These are phyloP conservation scores for Capsicum baccatum DNA, from an alignment of 257 asterid genomes.

Conservation along the genomic window DNA sequence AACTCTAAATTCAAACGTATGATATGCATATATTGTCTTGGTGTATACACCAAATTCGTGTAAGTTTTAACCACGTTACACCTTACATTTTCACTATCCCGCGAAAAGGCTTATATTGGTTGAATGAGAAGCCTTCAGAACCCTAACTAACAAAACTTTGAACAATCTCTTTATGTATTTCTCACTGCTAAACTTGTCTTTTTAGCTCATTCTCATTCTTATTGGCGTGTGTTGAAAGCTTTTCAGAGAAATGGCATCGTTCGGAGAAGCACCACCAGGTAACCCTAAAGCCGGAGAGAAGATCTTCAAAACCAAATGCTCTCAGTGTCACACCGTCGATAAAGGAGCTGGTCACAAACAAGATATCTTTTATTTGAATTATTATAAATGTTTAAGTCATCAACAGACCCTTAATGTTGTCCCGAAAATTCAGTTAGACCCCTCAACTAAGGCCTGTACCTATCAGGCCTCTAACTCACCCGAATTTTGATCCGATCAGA, in stretches of 20 bases:
- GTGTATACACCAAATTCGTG: too few relatives aligned
- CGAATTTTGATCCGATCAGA: too few relatives aligned
- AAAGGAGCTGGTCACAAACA: slow-evolving; percentile 96
- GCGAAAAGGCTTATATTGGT: slow-evolving; percentile 5
- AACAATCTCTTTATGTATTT: neutral
- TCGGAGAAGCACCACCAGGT: slow-evolving; percentile 79
- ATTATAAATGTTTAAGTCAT: too few relatives aligned
- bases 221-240: neutral
- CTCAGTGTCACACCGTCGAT: slow-evolving; percentile 91
- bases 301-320: slow-evolving; percentile 84
- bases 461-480: too few relatives aligned
- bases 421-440: too few relatives aligned
- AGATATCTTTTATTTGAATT: slow-evolving; percentile 43
- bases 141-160: neutral
- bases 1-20: too few relatives aligned
- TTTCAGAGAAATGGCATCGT: slow-evolving; percentile 60
- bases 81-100: slow-evolving; percentile 30
- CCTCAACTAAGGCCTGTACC: too few relatives aligned
- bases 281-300: slow-evolving; percentile 67
- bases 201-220: neutral
- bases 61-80: too few relatives aligned
- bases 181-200: neutral
- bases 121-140: neutral
- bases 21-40: too few relatives aligned
- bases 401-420: too few relatives aligned